Evolutionary conservation across 495 filamentous ascomycete species (phyloP), one percentile per base, ranked within the genome.

Genomic region (Filosporella fistucella): DNA sequence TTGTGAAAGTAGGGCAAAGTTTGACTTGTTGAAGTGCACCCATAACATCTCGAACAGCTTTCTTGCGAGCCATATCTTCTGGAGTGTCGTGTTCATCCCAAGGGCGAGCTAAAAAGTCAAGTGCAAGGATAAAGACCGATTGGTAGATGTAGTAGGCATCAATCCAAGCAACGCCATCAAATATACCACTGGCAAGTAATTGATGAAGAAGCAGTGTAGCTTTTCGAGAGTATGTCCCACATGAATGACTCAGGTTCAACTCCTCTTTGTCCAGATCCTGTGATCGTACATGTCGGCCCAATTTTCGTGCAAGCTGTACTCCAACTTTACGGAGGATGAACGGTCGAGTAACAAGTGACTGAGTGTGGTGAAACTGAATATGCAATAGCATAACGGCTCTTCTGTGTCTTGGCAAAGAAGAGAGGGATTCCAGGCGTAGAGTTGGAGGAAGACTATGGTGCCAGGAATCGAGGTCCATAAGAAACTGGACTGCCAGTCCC

Each of bases 401-500:
- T 22, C 59, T 56, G 30, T 64, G 59, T 39, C 57, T 58, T 11
- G 51, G 55, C 13, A 46, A 44, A 12, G 41, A 45, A 3, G 52
- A 50, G 26, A 51, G 51, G 11, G 30, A 51, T 22, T 46, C 55
- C 7, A 56, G 47, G 17, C 57, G 56, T 1, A 69, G 42, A 35
- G 60, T 47, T 17, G 47, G 49, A 8, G 69, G 68, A 0, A 73
- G 55, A 18, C 52, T 43, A 13, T 61, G 51, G n/a, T 64, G 55
- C 68, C 68, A 71, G 9, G 56, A 56, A n/a, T 63, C 57, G 0
- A 71, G 54, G 14, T 67, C 57, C 8, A 57, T 52, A 7, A 70
- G 48, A 42, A 66, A 57, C 45, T 63, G 54, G 30, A 62, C 42
- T 0, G 49, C 52, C 14, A 51, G 14, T 5, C 39, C 8, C 10